Conservation (phyloP, 345 rosid species). For the Lepidium sativum region DNA sequence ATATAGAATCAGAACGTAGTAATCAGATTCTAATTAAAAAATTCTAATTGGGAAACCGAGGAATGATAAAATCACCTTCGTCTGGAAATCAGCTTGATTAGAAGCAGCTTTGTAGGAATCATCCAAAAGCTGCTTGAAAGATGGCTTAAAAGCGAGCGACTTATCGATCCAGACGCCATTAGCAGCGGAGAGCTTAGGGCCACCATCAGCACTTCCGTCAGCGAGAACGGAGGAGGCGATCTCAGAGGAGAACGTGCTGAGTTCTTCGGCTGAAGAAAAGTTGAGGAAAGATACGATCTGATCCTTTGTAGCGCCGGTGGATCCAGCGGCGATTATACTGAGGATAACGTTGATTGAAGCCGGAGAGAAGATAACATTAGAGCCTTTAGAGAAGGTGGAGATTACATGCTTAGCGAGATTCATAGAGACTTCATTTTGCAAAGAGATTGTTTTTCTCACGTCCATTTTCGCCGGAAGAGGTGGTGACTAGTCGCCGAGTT, state of each 20-base stretch:
- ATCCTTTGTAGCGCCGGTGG: constrained; percentile 48
- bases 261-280: constrained; percentile 45
- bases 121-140: constrained; percentile 48
- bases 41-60: neutral
- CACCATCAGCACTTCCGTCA: constrained; percentile 58
- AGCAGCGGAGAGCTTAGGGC: constrained; percentile 53
- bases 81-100: constrained; percentile 55
- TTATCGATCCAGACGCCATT: constrained; percentile 67
- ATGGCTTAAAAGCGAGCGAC: constrained; percentile 49
- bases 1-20: neutral
- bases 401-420: constrained; percentile 39
- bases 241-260: constrained; percentile 48
- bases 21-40: neutral
- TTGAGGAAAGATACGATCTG: constrained; percentile 78
- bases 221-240: constrained; percentile 52
- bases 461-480: constrained; percentile 45
- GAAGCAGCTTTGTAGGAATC: constrained; percentile 55
- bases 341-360: constrained; percentile 64
- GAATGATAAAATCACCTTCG: constrained; percentile 36
- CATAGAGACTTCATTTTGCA: constrained; percentile 53
- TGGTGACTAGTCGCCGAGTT: constrained; percentile 9
- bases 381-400: constrained; percentile 35
- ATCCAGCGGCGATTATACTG: constrained; percentile 63
- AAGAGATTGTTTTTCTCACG: constrained; percentile 40
- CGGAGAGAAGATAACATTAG: constrained; percentile 71